phyloP scores from a whole-genome alignment of 1,139 yeast species.

The Casaregolazyma lundiana region DNA sequence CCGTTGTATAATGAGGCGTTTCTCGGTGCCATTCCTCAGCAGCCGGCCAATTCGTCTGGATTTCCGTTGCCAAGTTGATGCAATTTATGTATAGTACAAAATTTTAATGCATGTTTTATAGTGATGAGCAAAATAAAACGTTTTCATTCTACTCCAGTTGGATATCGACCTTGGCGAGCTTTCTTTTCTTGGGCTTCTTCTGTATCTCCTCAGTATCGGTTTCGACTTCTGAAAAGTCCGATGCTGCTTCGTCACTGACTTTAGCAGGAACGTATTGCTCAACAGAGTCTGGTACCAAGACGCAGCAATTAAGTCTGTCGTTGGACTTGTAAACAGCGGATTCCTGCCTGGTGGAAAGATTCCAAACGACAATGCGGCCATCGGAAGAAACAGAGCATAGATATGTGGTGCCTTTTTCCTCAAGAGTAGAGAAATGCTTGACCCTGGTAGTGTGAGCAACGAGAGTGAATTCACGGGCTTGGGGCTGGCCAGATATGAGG shows the following conservation, averaged over 20 bases:
- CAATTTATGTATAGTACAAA: constrained; percentile 1
- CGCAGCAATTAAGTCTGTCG: constrained; percentile 87
- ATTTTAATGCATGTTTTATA: constrained; percentile 2
- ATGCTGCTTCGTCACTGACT: constrained; percentile 44
- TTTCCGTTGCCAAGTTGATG: constrained; percentile 6
- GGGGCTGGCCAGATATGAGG: constrained; percentile 25
- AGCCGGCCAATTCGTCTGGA: constrained; percentile 6
- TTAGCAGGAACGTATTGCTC: constrained; percentile 45
- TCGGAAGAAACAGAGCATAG: constrained; percentile 86
- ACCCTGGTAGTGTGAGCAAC: constrained; percentile 83
- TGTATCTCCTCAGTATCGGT: constrained; percentile 39
- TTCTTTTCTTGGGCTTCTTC: constrained; percentile 42
- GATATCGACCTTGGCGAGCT: constrained; percentile 23
- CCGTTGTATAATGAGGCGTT: constrained; percentile 62
- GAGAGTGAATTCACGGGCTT: constrained; percentile 43
- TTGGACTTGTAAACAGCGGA: constrained; percentile 88
- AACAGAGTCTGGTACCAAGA: constrained; percentile 69
- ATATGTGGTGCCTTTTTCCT: constrained; percentile 34
- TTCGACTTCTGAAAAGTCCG: constrained; percentile 44
- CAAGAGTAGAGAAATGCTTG: constrained; percentile 57
- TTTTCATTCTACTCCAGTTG: constrained; percentile 13
- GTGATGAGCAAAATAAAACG: not conserved
- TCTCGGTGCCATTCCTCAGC: constrained; percentile 17
- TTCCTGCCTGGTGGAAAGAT: constrained; percentile 63
- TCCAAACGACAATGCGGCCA: constrained; percentile 91